These are phyloP conservation scores for Coleophoma crateriformis DNA, from an alignment of 2,329 filamentous ascomycete species.

Conservation along the genomic window DNA sequence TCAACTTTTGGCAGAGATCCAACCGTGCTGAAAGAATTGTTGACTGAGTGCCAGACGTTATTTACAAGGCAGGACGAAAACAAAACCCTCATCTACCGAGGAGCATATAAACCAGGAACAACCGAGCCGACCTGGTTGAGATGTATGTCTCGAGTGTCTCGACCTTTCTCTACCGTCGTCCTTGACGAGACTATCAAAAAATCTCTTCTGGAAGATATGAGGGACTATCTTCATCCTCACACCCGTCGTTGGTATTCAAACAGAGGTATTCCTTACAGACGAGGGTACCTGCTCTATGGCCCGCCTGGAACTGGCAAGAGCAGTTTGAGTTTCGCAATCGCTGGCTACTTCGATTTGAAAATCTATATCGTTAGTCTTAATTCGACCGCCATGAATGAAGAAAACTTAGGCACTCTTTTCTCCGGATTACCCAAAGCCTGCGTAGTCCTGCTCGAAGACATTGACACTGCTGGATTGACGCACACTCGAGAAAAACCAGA, in stretches of 20 bases:
- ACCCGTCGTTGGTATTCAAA: slow-evolving; percentile 77
- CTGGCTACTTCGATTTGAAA: slow-evolving; percentile 63
- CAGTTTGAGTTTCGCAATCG: slow-evolving; percentile 63
- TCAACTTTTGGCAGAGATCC: slow-evolving; percentile 59
- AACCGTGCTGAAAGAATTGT: slow-evolving; percentile 53
- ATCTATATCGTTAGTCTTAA: slow-evolving; percentile 70
- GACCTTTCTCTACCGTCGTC: slow-evolving; percentile 62
- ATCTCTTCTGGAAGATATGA: slow-evolving; percentile 53
- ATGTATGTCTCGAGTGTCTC: slow-evolving; percentile 51
- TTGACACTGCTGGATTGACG: slow-evolving; percentile 67
- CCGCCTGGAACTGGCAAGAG: slow-evolving; percentile 79
- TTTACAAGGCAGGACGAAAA: slow-evolving; percentile 53
- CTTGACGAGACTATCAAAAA: slow-evolving; percentile 55
- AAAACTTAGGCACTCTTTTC: slow-evolving; percentile 60
- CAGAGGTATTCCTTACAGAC: slow-evolving; percentile 77
- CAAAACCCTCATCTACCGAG: slow-evolving; percentile 62
- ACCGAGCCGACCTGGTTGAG: slow-evolving; percentile 51
- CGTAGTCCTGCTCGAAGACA: slow-evolving; percentile 70
- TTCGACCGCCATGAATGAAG: slow-evolving; percentile 56
- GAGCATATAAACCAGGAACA: slow-evolving; percentile 34
- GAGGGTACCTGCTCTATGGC: slow-evolving; percentile 77
- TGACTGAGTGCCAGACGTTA: slow-evolving; percentile 49
- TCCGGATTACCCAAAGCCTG: slow-evolving; percentile 62
- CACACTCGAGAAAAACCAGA: slow-evolving; percentile 30
- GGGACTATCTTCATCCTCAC: slow-evolving; percentile 56